phyloP scores from a whole-genome alignment of 169 alveolate species.

The Babesia sp. region DNA sequence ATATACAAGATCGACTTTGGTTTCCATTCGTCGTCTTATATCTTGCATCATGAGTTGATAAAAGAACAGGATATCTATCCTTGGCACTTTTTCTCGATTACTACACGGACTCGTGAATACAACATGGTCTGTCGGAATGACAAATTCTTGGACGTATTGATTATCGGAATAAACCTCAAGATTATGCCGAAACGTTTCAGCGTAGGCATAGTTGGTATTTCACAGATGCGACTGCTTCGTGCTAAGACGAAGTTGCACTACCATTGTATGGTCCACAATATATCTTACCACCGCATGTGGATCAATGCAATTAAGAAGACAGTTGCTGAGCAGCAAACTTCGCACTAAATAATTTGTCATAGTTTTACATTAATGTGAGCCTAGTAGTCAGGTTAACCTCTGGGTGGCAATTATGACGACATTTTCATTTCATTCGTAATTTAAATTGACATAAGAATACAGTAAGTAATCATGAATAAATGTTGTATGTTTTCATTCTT shows the following conservation, averaged over 20 bases:
- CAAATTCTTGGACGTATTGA: slow-evolving; percentile 11
- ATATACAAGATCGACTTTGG: slow-evolving; percentile 25
- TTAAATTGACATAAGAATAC: no score
- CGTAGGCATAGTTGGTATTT: slow-evolving; percentile 9
- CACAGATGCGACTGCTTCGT: slow-evolving; percentile 24
- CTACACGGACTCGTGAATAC: slow-evolving; percentile 14
- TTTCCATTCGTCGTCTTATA: slow-evolving; percentile 11
- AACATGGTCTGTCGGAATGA: slow-evolving; percentile 10
- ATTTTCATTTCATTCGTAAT: no score
- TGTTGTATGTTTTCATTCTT: neutral
- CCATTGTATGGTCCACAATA: slow-evolving; percentile 13
- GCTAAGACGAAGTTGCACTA: slow-evolving; percentile 32
- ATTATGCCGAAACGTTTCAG: slow-evolving; percentile 1
- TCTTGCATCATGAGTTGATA: slow-evolving; percentile 1
- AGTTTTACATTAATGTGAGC: no score
- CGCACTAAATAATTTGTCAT: no score
- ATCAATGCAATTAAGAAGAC: slow-evolving; percentile 21
- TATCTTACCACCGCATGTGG: slow-evolving; percentile 29
- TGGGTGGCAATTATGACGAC: no score
- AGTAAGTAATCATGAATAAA: no score
- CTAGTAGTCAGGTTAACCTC: no score
- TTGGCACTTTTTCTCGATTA: slow-evolving; percentile 38
- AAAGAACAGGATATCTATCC: neutral
- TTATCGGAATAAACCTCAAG: slow-evolving; percentile 16
- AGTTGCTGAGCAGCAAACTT: neutral